Evolutionary conservation across 305 asterid genomes (phyloP).

Genomic region (Fraxinus sp.): DNA sequence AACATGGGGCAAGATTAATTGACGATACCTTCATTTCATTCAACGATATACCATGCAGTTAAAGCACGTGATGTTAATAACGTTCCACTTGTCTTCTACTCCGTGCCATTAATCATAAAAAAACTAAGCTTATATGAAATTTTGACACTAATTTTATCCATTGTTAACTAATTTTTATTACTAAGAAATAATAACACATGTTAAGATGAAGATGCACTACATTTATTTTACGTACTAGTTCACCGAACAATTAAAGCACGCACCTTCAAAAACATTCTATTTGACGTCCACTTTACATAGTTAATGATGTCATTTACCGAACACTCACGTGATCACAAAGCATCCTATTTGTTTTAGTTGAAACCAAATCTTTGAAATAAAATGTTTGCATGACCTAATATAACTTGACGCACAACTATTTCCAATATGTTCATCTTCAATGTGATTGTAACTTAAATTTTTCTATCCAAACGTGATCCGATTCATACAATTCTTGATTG

Average conservation of each 20-base stretch:
- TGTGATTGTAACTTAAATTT: slow-evolving; percentile 29
- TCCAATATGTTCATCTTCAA: slow-evolving; percentile 64
- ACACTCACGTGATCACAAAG: not conserved
- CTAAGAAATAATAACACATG: not conserved
- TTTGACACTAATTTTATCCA: not conserved
- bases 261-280: not conserved
- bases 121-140: not conserved
- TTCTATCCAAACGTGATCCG: slow-evolving; percentile 32
- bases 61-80: not conserved
- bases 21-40: not conserved
- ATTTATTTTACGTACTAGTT: not conserved
- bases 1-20: not conserved
- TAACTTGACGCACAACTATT: not conserved
- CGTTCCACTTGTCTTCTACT: not conserved
- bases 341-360: not conserved
- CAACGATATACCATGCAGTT: not conserved
- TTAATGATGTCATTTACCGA: not conserved
- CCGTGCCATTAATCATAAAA: not conserved
- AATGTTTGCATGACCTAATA: not conserved
- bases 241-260: not conserved
- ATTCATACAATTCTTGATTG: slow-evolving; percentile 46
- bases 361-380: not conserved
- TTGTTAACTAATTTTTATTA: not conserved
- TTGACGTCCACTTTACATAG: not conserved
- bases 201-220: not conserved